A percentile compares a stretch with the other conserved stretches of the same genome.
Conservation (phyloP, 768 basidiomycete genomes). For the Serpula lacrymans region DNA sequence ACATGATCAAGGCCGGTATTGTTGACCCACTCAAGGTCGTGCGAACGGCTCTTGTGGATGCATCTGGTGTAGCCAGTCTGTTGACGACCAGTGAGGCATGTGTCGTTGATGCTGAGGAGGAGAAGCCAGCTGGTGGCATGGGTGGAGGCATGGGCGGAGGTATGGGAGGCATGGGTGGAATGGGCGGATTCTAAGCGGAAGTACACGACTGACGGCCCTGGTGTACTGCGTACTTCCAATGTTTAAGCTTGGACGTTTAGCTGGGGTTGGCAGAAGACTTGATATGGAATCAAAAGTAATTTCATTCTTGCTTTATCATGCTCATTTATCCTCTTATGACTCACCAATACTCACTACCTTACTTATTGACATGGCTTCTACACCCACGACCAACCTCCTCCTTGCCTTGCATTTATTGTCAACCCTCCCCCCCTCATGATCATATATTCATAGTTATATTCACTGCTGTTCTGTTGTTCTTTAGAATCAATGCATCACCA, state of each 20-base stretch:
- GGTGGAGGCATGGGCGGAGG: conserved; percentile 47
- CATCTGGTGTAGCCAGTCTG: conserved; percentile 88
- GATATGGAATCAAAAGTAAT: conserved; percentile 7
- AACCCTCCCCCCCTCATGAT: conserved; percentile 2
- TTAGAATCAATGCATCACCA: conserved; percentile 20
- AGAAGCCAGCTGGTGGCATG: conserved; percentile 49
- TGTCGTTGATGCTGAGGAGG: conserved; percentile 88
- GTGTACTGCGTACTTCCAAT: background rate
- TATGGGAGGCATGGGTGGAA: conserved; percentile 58
- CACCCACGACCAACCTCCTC: conserved; percentile 5
- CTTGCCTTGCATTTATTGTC: conserved; percentile 7
- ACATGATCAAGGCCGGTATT: conserved; percentile 94
- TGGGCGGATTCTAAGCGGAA: conserved; percentile 45
- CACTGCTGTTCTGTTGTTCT: conserved; percentile 8
- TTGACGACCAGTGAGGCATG: conserved; percentile 92
- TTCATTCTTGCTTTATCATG: conserved; percentile 12
- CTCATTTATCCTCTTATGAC: conserved; percentile 7
- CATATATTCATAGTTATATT: conserved; percentile 10
- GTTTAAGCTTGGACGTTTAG: conserved; percentile 1
- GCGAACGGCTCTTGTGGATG: conserved; percentile 88
- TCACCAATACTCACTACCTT: conserved; percentile 11
- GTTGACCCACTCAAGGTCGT: conserved; percentile 97
- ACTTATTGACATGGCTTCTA: too few species aligned
- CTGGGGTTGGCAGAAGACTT: too few species aligned
- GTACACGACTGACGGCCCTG: background rate